Conservation (phyloP, 2,329 filamentous ascomycete genomes). For the Neospermospora avenae region DNA sequence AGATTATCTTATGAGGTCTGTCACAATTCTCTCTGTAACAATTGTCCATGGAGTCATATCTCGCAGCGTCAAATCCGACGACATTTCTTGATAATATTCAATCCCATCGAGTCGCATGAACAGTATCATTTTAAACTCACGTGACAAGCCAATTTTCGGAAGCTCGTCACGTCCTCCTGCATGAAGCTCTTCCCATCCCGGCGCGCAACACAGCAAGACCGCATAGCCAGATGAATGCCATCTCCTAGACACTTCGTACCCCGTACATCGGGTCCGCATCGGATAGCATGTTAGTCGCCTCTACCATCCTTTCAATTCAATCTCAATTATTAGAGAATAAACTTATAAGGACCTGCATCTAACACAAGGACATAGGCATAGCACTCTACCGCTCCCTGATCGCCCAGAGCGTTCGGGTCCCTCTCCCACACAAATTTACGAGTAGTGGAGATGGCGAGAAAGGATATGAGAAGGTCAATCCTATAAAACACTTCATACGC, state of each 20-base stretch:
- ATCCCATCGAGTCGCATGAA: background rate
- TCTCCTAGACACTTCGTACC: slow-evolving; percentile 42
- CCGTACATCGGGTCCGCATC: slow-evolving; percentile 46
- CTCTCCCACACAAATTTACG: slow-evolving; percentile 47
- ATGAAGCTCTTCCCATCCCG: background rate
- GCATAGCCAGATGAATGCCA: slow-evolving; percentile 41
- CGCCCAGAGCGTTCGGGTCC: slow-evolving; percentile 50
- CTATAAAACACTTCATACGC: slow-evolving; percentile 56
- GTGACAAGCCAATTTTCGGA: background rate
- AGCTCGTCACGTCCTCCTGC: background rate
- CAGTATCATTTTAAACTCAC: background rate
- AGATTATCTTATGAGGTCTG: no score
- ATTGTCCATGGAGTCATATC: background rate
- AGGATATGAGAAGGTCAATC: slow-evolving; percentile 32
- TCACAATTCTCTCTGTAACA: no score
- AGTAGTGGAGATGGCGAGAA: background rate
- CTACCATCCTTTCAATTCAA: background rate
- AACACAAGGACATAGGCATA: slow-evolving; percentile 46
- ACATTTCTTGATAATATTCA: background rate
- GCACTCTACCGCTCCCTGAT: slow-evolving; percentile 72
- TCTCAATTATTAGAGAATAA: background rate
- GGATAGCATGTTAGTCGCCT: slow-evolving; percentile 45
- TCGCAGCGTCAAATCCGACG: background rate
- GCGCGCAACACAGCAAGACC: background rate
- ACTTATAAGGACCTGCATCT: background rate